A percentile compares a stretch with the other conserved stretches of the same genome.
These are phyloP conservation scores for Oryza meridionalis DNA, from an alignment of 176 grass and related monocot genomes.

Conservation along the genomic window DNA sequence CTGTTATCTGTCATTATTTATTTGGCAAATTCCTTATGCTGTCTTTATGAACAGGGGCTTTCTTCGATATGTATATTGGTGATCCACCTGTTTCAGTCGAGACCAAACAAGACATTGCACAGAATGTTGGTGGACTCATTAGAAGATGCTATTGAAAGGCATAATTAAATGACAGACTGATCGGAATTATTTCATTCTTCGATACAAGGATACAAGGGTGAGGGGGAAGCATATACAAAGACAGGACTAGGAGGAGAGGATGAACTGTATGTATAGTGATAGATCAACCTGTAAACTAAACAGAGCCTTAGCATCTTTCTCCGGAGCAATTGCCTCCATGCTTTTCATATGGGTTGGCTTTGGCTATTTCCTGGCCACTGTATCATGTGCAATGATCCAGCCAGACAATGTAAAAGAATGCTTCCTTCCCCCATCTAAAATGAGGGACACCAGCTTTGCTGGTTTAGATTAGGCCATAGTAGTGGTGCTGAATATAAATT, in stretches of 20 bases:
- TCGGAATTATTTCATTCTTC: slow-evolving; percentile 54
- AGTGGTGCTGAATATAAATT: background rate
- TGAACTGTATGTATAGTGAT: slow-evolving; percentile 42
- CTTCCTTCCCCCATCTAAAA: background rate
- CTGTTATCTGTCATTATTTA: background rate
- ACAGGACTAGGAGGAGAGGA: slow-evolving; percentile 42
- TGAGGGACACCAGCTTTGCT: background rate
- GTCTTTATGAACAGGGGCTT: slow-evolving; percentile 61
- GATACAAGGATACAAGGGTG: background rate
- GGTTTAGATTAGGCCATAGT: background rate
- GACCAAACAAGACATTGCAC: slow-evolving; percentile 80
- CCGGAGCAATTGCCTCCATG: slow-evolving; percentile 45
- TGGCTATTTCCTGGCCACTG: slow-evolving; percentile 36
- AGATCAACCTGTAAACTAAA: slow-evolving; percentile 36
- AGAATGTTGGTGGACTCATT: slow-evolving; percentile 83
- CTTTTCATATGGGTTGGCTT: slow-evolving; percentile 59
- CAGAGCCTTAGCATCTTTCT: slow-evolving; percentile 32
- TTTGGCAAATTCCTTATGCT: background rate
- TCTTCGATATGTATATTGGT: slow-evolving; percentile 98
- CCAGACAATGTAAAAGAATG: slow-evolving; percentile 11
- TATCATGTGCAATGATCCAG: slow-evolving; percentile 30
- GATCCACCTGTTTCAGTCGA: slow-evolving; percentile 74
- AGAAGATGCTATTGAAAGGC: slow-evolving; percentile 61
- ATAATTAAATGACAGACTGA: background rate
- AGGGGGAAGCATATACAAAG: background rate